phyloP scores from a whole-genome alignment of 2,329 filamentous ascomycete species.

The Tolypocladium album region DNA sequence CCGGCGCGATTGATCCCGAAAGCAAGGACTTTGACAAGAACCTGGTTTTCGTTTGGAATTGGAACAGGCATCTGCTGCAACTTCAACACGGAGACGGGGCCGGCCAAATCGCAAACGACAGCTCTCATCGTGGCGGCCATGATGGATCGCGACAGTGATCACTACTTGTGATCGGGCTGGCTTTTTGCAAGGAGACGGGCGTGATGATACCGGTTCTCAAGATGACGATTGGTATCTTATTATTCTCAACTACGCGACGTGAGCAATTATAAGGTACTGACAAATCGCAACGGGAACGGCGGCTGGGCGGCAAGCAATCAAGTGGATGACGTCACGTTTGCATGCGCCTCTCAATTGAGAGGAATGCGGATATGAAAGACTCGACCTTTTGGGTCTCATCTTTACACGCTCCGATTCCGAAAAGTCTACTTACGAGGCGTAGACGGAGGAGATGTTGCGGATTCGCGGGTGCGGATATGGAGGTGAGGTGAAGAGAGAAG shows the following conservation, averaged over 20 bases:
- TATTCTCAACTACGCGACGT: too few species aligned
- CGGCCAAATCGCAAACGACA: not conserved
- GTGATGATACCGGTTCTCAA: not conserved
- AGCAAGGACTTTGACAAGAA: not conserved
- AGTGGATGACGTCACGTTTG: not conserved
- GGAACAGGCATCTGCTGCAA: not conserved
- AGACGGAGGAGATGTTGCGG: not conserved
- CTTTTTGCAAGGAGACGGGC: not conserved
- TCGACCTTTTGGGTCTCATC: not conserved
- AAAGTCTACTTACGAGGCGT: not conserved
- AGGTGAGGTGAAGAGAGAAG: not conserved
- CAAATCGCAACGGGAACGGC: not conserved
- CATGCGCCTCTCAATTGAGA: not conserved
- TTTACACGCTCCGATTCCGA: not conserved
- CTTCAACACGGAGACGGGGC: not conserved
- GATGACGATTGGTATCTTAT: not conserved
- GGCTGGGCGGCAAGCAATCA: not conserved
- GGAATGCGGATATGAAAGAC: not conserved
- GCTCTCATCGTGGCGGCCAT: not conserved
- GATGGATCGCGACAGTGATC: not conserved
- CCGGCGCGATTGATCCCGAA: not conserved
- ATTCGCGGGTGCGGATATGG: not conserved
- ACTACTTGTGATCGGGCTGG: not conserved
- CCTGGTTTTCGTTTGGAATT: not conserved
- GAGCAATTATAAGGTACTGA: too few species aligned